A percentile compares a stretch with the other conserved stretches of the same genome.
phyloP scores from a whole-genome alignment of 2,329 filamentous ascomycete species.

The Hansfordia pulvinata region DNA sequence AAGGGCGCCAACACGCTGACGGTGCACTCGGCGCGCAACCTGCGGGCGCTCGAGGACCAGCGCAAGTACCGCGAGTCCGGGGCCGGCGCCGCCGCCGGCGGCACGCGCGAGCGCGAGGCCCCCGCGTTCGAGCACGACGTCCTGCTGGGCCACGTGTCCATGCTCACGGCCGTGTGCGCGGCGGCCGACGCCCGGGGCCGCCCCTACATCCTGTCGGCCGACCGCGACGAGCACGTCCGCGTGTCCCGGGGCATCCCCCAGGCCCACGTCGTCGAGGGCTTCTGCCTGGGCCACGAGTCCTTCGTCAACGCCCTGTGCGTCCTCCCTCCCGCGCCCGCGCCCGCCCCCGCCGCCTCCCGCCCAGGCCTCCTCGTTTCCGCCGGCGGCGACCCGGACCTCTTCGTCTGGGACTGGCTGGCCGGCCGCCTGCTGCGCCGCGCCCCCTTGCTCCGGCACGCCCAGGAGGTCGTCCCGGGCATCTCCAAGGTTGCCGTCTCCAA shows the following conservation, averaged over 20 bases:
- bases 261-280: slow-evolving; percentile 76
- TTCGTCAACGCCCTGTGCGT: slow-evolving; percentile 72
- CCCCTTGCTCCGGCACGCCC: slow-evolving; percentile 32
- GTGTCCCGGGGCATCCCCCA: slow-evolving; percentile 72
- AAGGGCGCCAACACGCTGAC: slow-evolving; percentile 43
- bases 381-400: slow-evolving; percentile 68
- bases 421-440: slow-evolving; percentile 38
- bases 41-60: slow-evolving; percentile 45
- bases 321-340: no score
- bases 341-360: slow-evolving; percentile 33
- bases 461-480: slow-evolving; percentile 18
- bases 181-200: slow-evolving; percentile 26
- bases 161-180: slow-evolving; percentile 66
- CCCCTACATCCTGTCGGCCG: slow-evolving; percentile 39
- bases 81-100: no score
- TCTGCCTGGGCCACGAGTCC: slow-evolving; percentile 76
- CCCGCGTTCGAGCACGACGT: slow-evolving; percentile 60
- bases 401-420: slow-evolving; percentile 69
- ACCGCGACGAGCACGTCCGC: slow-evolving; percentile 65
- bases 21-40: slow-evolving; percentile 52
- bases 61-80: slow-evolving; percentile 19
- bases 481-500: slow-evolving; percentile 33
- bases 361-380: slow-evolving; percentile 65
- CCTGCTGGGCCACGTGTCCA: slow-evolving; percentile 85
- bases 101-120: slow-evolving; percentile 18